Evolutionary conservation across 116 monocot species (phyloP).

Genomic region (Papilionanthe hybrid): DNA sequence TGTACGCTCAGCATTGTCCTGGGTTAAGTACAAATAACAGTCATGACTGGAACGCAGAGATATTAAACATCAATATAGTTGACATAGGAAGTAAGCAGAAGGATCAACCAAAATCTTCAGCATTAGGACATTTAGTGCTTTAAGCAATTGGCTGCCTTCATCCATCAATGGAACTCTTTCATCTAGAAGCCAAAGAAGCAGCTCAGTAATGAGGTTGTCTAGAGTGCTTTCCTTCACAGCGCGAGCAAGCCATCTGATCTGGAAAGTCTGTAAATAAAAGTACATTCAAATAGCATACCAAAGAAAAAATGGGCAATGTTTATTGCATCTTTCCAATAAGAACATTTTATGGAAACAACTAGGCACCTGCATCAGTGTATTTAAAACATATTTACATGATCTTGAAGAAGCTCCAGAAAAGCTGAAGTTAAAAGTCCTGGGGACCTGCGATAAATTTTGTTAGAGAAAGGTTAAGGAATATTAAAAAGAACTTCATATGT

Average conservation of each 20-base stretch:
- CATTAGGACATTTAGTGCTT: constrained; percentile 98
- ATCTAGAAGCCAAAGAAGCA: constrained; percentile 97
- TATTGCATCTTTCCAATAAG: not conserved
- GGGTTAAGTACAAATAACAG: constrained; percentile 16
- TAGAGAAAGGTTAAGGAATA: constrained; percentile 5
- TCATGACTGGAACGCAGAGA: constrained; percentile 1
- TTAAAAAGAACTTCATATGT: not conserved
- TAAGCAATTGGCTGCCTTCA: constrained; percentile 93
- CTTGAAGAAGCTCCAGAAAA: constrained; percentile 96
- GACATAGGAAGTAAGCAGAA: not conserved
- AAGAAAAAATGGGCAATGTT: not conserved
- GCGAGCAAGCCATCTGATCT: constrained; percentile 82
- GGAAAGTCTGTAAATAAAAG: constrained; percentile 72
- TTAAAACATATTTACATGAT: constrained; percentile 98
- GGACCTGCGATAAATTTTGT: constrained; percentile 53
- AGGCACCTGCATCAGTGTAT: constrained; percentile 96
- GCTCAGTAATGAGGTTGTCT: constrained; percentile 89
- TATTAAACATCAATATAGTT: not conserved
- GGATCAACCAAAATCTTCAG: constrained; percentile 91
- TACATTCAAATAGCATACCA: not conserved
- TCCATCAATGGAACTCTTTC: constrained; percentile 98
- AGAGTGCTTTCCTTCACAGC: constrained; percentile 84
- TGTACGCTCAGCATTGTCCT: constrained; percentile 98
- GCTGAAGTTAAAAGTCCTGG: constrained; percentile 84
- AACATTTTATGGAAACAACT: constrained; percentile 9